Evolutionary conservation across 1,284 basidiomycete species (phyloP).

Genomic region (Anthracocystis panici-leucophaei): DNA sequence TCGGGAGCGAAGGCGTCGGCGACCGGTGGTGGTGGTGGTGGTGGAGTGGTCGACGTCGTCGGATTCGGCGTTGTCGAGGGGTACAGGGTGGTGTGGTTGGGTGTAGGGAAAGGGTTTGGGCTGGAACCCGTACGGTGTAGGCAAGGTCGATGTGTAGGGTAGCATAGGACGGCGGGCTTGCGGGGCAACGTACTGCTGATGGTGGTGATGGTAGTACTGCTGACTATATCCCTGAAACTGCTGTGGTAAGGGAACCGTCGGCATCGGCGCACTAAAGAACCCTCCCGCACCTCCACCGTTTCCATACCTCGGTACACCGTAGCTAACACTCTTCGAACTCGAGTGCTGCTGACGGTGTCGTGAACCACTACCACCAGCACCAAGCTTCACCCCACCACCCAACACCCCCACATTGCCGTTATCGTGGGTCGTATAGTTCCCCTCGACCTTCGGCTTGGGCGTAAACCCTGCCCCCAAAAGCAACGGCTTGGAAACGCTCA

Average conservation of each 20-base stretch:
- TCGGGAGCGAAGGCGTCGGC: constrained; percentile 45
- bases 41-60: constrained; percentile 2
- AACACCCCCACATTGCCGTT: constrained; percentile 64
- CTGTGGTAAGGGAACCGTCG: constrained; percentile 29
- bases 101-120: neutral
- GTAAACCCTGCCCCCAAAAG: constrained; percentile 2
- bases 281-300: too few species aligned
- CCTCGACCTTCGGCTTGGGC: constrained; percentile 30
- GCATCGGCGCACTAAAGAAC: constrained; percentile 46
- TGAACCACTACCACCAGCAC: constrained; percentile 16
- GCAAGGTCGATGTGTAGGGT: constrained; percentile 15
- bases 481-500: constrained; percentile 16
- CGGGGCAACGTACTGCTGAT: constrained; percentile 3
- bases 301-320: neutral
- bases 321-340: constrained; percentile 40
- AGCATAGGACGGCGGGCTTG: neutral
- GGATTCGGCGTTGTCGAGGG: neutral
- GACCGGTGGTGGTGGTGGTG: neutral
- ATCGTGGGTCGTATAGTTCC: constrained; percentile 61
- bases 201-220: constrained; percentile 8
- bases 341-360: constrained; percentile 36
- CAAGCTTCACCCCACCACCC: constrained; percentile 59
- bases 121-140: constrained; percentile 21
- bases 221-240: neutral
- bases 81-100: neutral